Base-by-base conservation (phyloP, 805 yeast genomes). In the Vanderwaltozyma yarrowii region DNA sequence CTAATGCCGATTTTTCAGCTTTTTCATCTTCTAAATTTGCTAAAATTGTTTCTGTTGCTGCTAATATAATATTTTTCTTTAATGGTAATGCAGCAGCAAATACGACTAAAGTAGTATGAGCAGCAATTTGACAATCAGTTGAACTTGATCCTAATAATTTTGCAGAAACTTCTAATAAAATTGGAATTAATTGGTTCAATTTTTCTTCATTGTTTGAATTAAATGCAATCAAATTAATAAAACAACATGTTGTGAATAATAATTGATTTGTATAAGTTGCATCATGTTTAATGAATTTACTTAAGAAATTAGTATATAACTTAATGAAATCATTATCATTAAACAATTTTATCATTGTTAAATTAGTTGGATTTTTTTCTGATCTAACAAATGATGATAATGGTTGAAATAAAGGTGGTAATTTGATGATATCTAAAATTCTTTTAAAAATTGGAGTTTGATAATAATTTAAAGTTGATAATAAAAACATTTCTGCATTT, bases 331-430 rank as follows among this genome's bases (percentile, higher is more conserved):
- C 82, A 35, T 67, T 54, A 54, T 87, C 94, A 38, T 74, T 70
- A 55, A 88, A 78, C 2, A 82, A 76, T 52, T 88, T 81, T 27
- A 84, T 63, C 37, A 92, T 64, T 3, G 94, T 74, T 32, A 62
- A 42, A 37, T 74, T 71, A 1, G 94, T 76, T 16, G 95, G 95
- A 23, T 62, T 58, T 42, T 70, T 74, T 43, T 73, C 70, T 27
- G 67, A 57, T 50, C 78, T 79, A 54, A 85, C 84, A 57, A 79
- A 79, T 21, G 76, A 76, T 2, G 66, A 50, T 12, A 88, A 65
- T 65, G 95, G 85, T 25, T 73, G 68, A 58, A 89, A 88, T 32
- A 85, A 64, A 18, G 77, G 75, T n/a, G 97, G 97, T 41, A 87
- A 64, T 30, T 67, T 66, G n/a, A 82, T 65, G 20, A 86, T 80